Percentiles rank a stretch among this genome's conserved stretches.
Conservation (phyloP, 1,139 yeast species). For the Scheffersomyces segobiensis region DNA sequence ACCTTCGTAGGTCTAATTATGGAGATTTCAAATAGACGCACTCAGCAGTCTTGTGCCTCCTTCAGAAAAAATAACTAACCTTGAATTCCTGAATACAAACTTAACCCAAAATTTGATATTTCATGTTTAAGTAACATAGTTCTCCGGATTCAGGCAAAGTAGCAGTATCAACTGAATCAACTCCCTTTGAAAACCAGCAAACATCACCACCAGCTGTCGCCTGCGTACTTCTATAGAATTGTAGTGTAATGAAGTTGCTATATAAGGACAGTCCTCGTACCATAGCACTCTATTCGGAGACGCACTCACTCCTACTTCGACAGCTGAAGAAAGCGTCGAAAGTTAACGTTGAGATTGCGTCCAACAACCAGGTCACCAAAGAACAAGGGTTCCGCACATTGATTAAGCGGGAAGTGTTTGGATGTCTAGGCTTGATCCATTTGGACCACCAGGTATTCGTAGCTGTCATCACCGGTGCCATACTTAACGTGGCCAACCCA, state of each 20-base stretch:
- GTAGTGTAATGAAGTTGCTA: constrained; percentile 45
- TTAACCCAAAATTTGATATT: not conserved
- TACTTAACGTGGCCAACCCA: constrained; percentile 80
- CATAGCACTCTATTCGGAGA: constrained; percentile 51
- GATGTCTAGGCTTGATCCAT: constrained; percentile 83
- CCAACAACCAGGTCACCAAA: constrained; percentile 38
- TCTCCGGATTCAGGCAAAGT: not conserved
- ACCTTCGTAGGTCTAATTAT: not conserved
- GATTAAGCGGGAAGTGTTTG: constrained; percentile 61
- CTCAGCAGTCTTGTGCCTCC: not conserved
- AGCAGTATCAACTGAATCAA: not conserved
- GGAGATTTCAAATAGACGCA: not conserved
- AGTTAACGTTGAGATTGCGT: constrained; percentile 55
- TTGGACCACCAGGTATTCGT: constrained; percentile 67
- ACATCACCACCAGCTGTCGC: not conserved
- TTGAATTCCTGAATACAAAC: not conserved
- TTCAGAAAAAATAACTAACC: too few relatives aligned
- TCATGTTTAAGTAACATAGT: not conserved
- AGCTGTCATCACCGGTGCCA: constrained; percentile 75
- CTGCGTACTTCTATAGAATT: not conserved
- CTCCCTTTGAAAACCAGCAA: not conserved
- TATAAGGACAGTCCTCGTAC: constrained; percentile 54
- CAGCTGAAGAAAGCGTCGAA: constrained; percentile 25
- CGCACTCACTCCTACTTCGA: constrained; percentile 52
- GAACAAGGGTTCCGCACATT: constrained; percentile 49